A percentile compares a stretch with the other conserved stretches of the same genome.
Evolutionary conservation across 164 flowering plant genomes (phyloP).

Genomic region (Macadamia tetraphylla): DNA sequence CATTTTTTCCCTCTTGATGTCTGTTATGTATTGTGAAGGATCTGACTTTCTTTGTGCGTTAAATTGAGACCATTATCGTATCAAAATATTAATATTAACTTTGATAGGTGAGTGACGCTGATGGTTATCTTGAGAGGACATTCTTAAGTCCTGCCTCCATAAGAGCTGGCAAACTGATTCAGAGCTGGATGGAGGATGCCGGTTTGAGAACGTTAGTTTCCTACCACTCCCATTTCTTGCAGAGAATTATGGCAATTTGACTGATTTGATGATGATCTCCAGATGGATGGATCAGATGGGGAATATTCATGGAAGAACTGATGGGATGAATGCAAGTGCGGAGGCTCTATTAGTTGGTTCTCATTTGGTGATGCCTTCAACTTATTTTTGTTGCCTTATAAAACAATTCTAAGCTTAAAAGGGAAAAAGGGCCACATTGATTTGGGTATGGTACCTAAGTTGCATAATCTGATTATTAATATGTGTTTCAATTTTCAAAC

Average conservation of each 20-base stretch:
- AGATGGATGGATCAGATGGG: conserved; percentile 66
- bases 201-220: conserved; percentile 81
- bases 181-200: conserved; percentile 91
- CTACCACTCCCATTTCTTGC: conserved; percentile 1
- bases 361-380: conserved; percentile 57
- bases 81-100: neutral
- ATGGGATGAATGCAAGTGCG: conserved; percentile 62
- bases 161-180: conserved; percentile 57
- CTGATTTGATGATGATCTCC: conserved; percentile 19
- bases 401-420: too few relatives aligned
- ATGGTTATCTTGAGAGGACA: conserved; percentile 79
- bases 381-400: neutral
- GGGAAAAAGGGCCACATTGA: neutral
- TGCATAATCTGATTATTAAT: conserved; percentile 9
- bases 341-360: conserved; percentile 84
- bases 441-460: conserved; percentile 1
- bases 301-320: conserved; percentile 88
- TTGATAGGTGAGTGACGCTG: conserved; percentile 81
- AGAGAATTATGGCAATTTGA: conserved; percentile 6
- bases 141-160: conserved; percentile 88
- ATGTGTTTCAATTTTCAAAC: conserved; percentile 14
- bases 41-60: neutral
- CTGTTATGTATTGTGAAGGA: neutral
- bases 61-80: neutral
- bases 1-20: neutral